Evolutionary conservation across 2,329 filamentous ascomycete genomes (phyloP).

Genomic region (Massarina eburnea): DNA sequence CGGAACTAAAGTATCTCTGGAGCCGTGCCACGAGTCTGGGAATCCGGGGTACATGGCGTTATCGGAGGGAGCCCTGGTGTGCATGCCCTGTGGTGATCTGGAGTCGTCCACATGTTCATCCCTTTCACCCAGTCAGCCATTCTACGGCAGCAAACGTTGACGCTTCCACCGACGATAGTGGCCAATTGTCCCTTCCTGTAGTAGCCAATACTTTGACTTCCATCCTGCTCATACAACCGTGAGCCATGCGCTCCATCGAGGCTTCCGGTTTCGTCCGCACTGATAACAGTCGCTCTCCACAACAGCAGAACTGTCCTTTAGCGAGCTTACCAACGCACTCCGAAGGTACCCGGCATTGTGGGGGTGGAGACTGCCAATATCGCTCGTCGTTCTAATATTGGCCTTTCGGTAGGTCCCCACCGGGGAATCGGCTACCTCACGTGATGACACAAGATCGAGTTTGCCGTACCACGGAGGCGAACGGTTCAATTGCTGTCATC

Average conservation of each 20-base stretch:
- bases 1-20: conserved; percentile 27
- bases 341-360: not conserved
- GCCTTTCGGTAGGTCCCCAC: not conserved
- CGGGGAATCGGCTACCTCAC: not conserved
- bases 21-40: conserved; percentile 28
- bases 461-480: not conserved
- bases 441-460: not conserved
- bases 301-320: not conserved
- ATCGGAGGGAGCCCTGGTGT: not conserved
- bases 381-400: too few species aligned
- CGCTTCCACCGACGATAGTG: not conserved
- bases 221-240: not conserved
- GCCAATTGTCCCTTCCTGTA: not conserved
- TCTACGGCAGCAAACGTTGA: not conserved
- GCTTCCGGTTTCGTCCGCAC: not conserved
- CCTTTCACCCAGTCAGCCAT: not conserved
- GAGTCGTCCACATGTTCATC: not conserved
- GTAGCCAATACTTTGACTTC: not conserved
- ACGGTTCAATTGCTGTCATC: not conserved
- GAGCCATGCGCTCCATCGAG: not conserved
- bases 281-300: not conserved
- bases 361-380: not conserved
- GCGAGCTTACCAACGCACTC: not conserved
- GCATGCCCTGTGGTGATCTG: too few species aligned
- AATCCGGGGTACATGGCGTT: conserved; percentile 31